Percentiles rank a stretch among this genome's conserved stretches.
Conservation (phyloP, 208 protist genomes). For the Acanthamoeba triangularis region DNA sequence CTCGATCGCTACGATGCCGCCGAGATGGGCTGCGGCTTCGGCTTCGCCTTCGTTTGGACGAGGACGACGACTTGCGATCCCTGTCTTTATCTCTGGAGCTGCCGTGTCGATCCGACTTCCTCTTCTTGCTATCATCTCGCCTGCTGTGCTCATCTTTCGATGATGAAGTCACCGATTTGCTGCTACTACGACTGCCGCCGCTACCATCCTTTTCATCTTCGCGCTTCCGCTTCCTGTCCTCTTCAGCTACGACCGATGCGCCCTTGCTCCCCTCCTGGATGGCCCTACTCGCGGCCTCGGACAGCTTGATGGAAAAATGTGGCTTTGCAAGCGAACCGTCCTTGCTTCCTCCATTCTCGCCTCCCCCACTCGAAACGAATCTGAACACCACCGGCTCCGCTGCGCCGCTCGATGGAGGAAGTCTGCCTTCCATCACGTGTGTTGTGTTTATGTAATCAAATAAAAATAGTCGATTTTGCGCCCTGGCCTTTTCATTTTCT, state of each 20-base stretch:
- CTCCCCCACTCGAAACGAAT: background rate
- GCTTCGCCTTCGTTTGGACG: background rate
- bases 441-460: background rate
- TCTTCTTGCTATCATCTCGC: background rate
- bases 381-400: background rate
- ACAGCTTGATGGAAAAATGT: background rate
- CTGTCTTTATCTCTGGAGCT: background rate
- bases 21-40: background rate
- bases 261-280: background rate
- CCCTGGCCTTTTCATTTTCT: too few species aligned
- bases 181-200: too few species aligned
- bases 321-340: background rate
- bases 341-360: background rate
- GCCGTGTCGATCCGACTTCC: background rate
- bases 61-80: background rate
- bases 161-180: too few species aligned
- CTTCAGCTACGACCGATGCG: background rate
- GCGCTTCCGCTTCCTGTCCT: background rate
- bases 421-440: background rate
- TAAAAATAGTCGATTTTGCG: background rate
- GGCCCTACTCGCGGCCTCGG: background rate
- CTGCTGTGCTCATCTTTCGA: background rate
- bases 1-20: constrained; percentile 5
- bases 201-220: background rate
- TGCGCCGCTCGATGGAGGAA: background rate